Conservation (phyloP, 352 stramenopile genomes). For the Phytophthora niederhauseri region DNA sequence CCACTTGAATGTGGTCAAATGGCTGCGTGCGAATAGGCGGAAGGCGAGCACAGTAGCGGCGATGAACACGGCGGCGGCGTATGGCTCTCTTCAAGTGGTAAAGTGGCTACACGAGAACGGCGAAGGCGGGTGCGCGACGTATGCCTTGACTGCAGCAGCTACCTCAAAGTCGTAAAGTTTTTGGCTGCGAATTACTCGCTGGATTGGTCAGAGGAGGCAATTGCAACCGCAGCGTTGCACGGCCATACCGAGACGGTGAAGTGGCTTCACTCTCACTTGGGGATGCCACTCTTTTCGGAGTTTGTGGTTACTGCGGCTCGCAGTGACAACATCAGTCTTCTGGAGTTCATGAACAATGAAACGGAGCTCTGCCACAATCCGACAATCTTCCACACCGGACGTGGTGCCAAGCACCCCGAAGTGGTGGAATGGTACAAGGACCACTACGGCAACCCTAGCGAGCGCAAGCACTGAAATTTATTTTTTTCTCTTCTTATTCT, state of each 20-base stretch:
- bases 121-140: neutral
- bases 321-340: constrained; percentile 18
- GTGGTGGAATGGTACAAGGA: constrained; percentile 18
- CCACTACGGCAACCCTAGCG: constrained; percentile 14
- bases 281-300: neutral
- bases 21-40: constrained; percentile 5
- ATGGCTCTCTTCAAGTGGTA: constrained; percentile 13
- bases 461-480: constrained; percentile 4
- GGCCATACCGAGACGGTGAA: constrained; percentile 23
- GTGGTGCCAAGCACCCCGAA: neutral
- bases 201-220: constrained; percentile 19
- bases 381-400: too few species aligned
- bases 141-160: constrained; percentile 18
- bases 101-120: constrained; percentile 11
- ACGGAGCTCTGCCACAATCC: neutral
- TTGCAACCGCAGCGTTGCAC: constrained; percentile 16
- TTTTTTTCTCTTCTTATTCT: too few species aligned
- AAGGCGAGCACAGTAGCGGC: constrained; percentile 7
- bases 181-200: constrained; percentile 23
- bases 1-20: constrained; percentile 11
- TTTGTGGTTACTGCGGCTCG: constrained; percentile 8
- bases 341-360: constrained; percentile 21
- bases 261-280: constrained; percentile 25
- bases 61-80: constrained; percentile 10
- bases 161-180: constrained; percentile 27